Base-by-base conservation (phyloP, 305 asterid species). In the Coffea humblotiana region DNA sequence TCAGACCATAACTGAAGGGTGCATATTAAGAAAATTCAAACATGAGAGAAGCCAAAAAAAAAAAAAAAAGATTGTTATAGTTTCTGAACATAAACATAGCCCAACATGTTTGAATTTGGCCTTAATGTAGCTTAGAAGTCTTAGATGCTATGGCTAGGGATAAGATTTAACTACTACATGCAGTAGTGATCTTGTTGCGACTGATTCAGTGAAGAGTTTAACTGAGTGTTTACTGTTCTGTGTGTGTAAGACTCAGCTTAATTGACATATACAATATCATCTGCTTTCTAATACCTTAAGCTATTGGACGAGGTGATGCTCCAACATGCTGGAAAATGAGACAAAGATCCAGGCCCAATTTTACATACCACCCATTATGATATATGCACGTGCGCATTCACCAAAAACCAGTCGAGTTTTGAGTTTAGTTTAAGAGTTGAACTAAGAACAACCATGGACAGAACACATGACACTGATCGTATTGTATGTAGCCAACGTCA, bases 1-100 rank as follows among this genome's bases (percentile, higher is more conserved):
- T 35, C 54, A 29, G 64, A 23, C 37, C 75, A 29, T 80, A 69
- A 77, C 74, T 49, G 23, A 74, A 61, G 18, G 47, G 75, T 63
- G 66, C 63, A 40, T 47, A 63, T 49, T 29, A 47, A 47, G 40
- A 40, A 61, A 16, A 48, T n/a, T 7, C 21, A 74, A 35, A 77
- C 48, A 64, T 47, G 48, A 77, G 74, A 76, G 61, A 58, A 45
- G 35, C 54, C 58, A 21, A 25, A 70, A 56, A 1, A 60, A 60
- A 58, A 66, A 21, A 25, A 70, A 56, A 1, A 66, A 60, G 68
- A 79, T 43, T n/a, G 47, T 63, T 76, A 10, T 60, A 60, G 29
- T 19, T 5, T 2, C 21, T 60, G 7, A 60, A 3, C 10, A 60
- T 60, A 56, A 56, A 19, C 63, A 56, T 56, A 21, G n/a, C 8